phyloP scores from a whole-genome alignment of 140 eudicot genomes.

The Oenanthe javanica region DNA sequence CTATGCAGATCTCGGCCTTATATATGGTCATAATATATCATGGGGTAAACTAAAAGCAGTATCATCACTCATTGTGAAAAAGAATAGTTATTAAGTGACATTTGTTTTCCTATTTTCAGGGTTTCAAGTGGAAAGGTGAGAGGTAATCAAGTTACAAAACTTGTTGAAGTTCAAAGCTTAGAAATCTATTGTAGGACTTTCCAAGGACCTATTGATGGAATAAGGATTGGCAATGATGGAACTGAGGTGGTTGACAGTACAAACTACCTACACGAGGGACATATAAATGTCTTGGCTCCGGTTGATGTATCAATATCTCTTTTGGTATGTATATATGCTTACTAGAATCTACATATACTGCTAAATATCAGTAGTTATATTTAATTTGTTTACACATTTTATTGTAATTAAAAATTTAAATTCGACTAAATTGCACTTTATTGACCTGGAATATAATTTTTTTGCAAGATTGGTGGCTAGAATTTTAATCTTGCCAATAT shows the following conservation, averaged over 20 bases:
- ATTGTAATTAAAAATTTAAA: neutral
- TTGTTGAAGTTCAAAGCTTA: slow-evolving; percentile 70
- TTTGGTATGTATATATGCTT: slow-evolving; percentile 47
- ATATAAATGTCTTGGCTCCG: slow-evolving; percentile 56
- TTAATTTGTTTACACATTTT: neutral
- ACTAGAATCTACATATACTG: neutral
- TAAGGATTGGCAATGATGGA: slow-evolving; percentile 24
- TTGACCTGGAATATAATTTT: too few species aligned
- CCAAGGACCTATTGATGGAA: slow-evolving; percentile 23
- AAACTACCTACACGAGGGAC: slow-evolving; percentile 25
- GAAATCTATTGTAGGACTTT: slow-evolving; percentile 63
- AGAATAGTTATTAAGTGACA: neutral
- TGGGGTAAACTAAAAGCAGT: neutral
- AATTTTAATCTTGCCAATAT: too few species aligned
- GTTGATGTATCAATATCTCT: slow-evolving; percentile 66
- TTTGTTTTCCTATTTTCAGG: slow-evolving; percentile 24
- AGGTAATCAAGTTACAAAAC: slow-evolving; percentile 75
- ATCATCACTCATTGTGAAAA: neutral
- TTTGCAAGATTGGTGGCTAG: too few species aligned
- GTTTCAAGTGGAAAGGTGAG: slow-evolving; percentile 49
- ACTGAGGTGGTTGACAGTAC: slow-evolving; percentile 26
- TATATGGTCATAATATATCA: neutral
- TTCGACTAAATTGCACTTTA: too few species aligned
- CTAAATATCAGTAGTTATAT: neutral
- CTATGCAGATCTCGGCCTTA: neutral